Base-by-base conservation (phyloP, 1,139 yeast genomes). In the Pichia sorboxylosa region DNA sequence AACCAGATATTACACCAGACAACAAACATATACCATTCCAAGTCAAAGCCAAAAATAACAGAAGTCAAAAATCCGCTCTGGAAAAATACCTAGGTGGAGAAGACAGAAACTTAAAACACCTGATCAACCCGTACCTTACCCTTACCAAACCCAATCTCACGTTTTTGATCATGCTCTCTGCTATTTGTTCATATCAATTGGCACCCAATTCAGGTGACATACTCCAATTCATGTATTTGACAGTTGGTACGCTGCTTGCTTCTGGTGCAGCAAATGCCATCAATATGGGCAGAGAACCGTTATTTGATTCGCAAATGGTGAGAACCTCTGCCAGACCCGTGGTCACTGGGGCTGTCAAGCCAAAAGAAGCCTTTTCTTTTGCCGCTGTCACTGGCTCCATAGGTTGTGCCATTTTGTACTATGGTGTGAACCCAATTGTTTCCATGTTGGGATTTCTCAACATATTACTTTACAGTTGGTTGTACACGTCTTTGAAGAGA, bases 201-300 rank as follows among this genome's bases (percentile, higher is more conserved):
- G 83, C 95, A 0, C 98, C 98, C 1, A 67, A 69, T 43, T 73
- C 87, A 2, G 77, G 75, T 0, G 73, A 93, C 1, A 55, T 90
- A 2, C 62, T 73, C 9, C 78, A 83, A 44, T 64, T 90, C 27
- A 46, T 80, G 27, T 74, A 76, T 43, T 61, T 90, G 24, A 82
- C 96, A 0, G 54, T 69, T 0, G 99, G 99, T 13, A 90, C 97
- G 0, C 73, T 90, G 1, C 58, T 90, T 29, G 72, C 93, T 44
- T 84, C 96, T 0, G 93, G 94, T 8, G 75, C 95, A 3, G 99
- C 99, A 2, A 90, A 90, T 57, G 94, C 97, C 3, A 84, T 90
- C 33, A 90, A 90, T 52, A 90, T 87, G 94, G 97, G 87, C 2
- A 65, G 98, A 41, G 99, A 90, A 55, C 94, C 96, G 6, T 80